Conservation (phyloP, 176 grass and related monocot species). For the Pontederia crassipes region DNA sequence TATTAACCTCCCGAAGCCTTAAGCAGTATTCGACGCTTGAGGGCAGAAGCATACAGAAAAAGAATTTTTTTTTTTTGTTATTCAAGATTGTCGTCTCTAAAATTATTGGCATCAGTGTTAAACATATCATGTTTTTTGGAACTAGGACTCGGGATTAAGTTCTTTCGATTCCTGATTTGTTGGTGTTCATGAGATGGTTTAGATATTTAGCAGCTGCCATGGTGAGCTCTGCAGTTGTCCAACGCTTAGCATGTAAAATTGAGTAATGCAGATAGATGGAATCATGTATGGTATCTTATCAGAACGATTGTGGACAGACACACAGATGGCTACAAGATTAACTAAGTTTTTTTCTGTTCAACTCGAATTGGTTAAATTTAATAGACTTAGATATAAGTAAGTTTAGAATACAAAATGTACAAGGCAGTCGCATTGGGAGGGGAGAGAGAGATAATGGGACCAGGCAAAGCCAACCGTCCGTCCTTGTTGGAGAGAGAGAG, state of each 20-base stretch:
- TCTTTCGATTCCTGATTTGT: background rate
- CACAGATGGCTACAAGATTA: too few relatives aligned
- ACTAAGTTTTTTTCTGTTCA: too few relatives aligned
- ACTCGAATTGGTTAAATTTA: too few relatives aligned
- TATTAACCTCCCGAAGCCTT: too few relatives aligned
- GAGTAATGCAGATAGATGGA: background rate
- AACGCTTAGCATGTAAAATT: background rate
- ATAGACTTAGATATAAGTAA: background rate
- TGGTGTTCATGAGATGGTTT: background rate
- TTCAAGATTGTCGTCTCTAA: too few relatives aligned
- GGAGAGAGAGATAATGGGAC: too few relatives aligned
- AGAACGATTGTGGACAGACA: too few relatives aligned
- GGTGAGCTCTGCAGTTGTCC: slow-evolving; percentile 2
- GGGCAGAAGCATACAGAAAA: background rate
- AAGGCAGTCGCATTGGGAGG: background rate
- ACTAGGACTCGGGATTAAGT: background rate
- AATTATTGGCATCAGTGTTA: too few relatives aligned
- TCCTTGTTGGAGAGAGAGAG: background rate
- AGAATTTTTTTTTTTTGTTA: too few relatives aligned
- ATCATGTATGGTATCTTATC: too few relatives aligned
- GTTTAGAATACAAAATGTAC: background rate
- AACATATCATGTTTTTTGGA: too few relatives aligned
- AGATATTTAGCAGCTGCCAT: background rate
- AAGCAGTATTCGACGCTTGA: too few relatives aligned
- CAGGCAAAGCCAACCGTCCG: background rate